A percentile compares a stretch with the other conserved stretches of the same genome.
phyloP scores from a whole-genome alignment of 257 asterid species.

The Fraxinus americana region DNA sequence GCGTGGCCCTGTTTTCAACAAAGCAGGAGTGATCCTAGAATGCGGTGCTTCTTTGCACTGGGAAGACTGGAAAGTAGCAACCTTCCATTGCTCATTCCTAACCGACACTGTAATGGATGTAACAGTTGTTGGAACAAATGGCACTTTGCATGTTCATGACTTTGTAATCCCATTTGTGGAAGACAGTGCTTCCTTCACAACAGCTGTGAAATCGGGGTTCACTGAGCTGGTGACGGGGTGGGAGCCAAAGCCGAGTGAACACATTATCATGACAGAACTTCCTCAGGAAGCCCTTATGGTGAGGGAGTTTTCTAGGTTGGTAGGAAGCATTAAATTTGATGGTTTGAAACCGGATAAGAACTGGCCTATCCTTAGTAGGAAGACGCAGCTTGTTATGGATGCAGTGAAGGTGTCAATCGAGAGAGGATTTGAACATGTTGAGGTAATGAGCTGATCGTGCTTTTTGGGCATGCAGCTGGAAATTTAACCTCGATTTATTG shows the following conservation, averaged over 20 bases:
- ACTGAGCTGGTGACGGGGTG: conserved; percentile 44
- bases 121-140: conserved; percentile 53
- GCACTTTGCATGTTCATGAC: conserved; percentile 56
- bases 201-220: conserved; percentile 38
- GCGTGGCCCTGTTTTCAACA: conserved; percentile 48
- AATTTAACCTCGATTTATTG: too few species aligned
- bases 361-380: conserved; percentile 65
- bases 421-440: conserved; percentile 54
- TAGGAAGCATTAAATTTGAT: conserved; percentile 35
- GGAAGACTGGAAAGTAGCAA: conserved; percentile 65
- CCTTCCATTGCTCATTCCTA: conserved; percentile 71
- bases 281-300: conserved; percentile 85
- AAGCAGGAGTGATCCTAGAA: conserved; percentile 56
- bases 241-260: conserved; percentile 59
- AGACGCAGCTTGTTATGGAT: conserved; percentile 70
- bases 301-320: conserved; percentile 60
- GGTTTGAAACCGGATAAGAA: conserved; percentile 60
- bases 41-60: conserved; percentile 70
- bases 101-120: conserved; percentile 67
- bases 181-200: conserved; percentile 40
- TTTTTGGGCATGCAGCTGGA: too few species aligned
- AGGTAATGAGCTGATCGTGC: conserved; percentile 23
- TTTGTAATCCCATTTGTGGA: conserved; percentile 65
- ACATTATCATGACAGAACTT: conserved; percentile 44
- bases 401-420: conserved; percentile 71